Percentiles rank a stretch among this genome's conserved stretches.
These are phyloP conservation scores for Phytophthora tentaculata DNA, from an alignment of 352 stramenopile genomes.

Conservation along the genomic window DNA sequence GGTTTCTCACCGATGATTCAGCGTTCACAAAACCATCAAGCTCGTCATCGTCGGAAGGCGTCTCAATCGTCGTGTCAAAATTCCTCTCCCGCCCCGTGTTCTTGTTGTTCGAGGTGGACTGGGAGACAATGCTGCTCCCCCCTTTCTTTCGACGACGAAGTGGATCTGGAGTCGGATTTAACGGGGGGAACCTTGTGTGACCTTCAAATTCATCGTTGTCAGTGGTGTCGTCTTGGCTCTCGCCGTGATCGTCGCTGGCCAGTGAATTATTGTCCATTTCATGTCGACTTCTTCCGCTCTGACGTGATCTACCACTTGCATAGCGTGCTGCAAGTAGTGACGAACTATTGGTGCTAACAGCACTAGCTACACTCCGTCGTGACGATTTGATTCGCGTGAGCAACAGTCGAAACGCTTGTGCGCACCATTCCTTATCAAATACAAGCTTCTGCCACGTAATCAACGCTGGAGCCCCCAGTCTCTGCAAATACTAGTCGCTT, in stretches of 20 bases:
- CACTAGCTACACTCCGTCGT: conserved; percentile 24
- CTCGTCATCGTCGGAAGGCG: conserved; percentile 18
- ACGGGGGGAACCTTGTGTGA: conserved; percentile 17
- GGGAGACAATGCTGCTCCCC: background rate
- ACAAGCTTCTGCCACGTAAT: conserved; percentile 73
- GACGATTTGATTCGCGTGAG: conserved; percentile 71
- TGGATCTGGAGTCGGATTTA: conserved; percentile 4
- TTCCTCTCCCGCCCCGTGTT: conserved; percentile 29
- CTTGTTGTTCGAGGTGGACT: conserved; percentile 4
- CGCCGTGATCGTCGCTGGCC: conserved; percentile 19
- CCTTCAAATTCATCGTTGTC: background rate
- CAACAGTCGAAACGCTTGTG: conserved; percentile 60
- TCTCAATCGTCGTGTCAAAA: conserved; percentile 38
- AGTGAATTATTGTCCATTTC: conserved; percentile 19
- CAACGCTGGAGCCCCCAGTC: conserved; percentile 57
- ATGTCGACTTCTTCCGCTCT: background rate
- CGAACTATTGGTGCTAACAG: conserved; percentile 29
- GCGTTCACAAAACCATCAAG: background rate
- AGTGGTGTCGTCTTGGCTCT: background rate
- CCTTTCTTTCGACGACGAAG: conserved; percentile 8
- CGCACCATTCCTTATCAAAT: conserved; percentile 71
- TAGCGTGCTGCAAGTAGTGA: conserved; percentile 29
- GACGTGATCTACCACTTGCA: conserved; percentile 4
- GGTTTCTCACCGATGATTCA: background rate
- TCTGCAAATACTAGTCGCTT: conserved; percentile 23